Base-by-base conservation (phyloP, 345 rosid genomes). In the Erodium maritimum region DNA sequence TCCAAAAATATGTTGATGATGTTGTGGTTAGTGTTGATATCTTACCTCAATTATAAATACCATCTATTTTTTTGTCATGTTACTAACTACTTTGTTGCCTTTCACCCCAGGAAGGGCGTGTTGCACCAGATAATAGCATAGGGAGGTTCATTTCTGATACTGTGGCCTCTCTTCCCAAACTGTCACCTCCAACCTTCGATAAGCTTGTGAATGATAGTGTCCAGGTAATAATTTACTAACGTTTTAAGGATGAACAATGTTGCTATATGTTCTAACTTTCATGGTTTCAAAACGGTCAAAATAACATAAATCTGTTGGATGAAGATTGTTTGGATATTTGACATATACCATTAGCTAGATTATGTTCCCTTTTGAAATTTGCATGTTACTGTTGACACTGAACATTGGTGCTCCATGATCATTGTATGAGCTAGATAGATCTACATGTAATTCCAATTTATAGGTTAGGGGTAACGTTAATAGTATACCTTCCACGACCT, bases 121-220 rank as follows among this genome's bases (percentile, higher is more conserved):
- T 67, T 59, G 64, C 76, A 17, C 79, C 88, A 61, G 97, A 94
- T 75, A 85, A 85, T 67, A 75, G 58, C 58, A 75, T 87, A 12
- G 99, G 99, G 57, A 73, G 96, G 61, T 66, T 66, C 64, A 75
- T 94, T 67, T 77, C 90, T 12, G 95, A 85, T 7, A 64, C 85
- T 29, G 85, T 90, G 42, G 68, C 85, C 4, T 80, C 90, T 19
- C 73, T 90, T 53, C 99, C 97, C 1, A 87, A 82, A 73, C 61
- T 90, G 50, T 69, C 96, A 5, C 88, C 94, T 18, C 75, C 73
- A 48, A 83, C 79, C 16, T 84, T 94, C 16, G 97, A 94, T 73
- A 85, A 84, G 79, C 90, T 90, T 2, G 79, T 90, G 59, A 87
- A 90, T 21, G 97, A 85, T 71, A 82, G 76, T 52, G 75, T 93